Evolutionary conservation across 768 basidiomycete species (phyloP), one percentile per base, ranked within the genome.

Genomic region (Tylopilus sp.): DNA sequence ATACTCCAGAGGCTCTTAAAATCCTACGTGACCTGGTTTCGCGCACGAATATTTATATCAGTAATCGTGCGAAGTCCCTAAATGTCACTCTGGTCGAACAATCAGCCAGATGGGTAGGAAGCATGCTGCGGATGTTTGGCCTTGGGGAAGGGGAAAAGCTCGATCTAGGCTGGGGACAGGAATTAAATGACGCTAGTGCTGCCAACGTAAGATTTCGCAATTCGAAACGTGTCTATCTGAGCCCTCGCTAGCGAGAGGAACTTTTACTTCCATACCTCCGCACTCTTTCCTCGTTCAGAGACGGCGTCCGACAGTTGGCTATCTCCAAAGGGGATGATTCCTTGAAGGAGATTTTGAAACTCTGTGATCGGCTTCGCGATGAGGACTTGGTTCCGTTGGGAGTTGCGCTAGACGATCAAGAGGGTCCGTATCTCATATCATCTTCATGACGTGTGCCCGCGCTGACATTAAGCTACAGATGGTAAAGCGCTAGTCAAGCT

Each of bases 401-500:
- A 9, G 92, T 99, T 7, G 94, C 94, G 9, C 75, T 99, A 30
- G 97, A 98, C 67, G 97, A 99, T 74, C 92, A 93, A 74, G 92
- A 95, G 77, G 93, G 93, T n/a, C n/a, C n/a, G n/a, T 86, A 50
- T 48, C 2, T 56, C 46, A 74, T 68, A 0, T 12, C 9, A 4
- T 37, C 38, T 38, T 40, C 30, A 33, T 46, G n/a, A 17, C 46
- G 45, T 34, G 11, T 34, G 19, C 22, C 36, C 30, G 22, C 19
- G 19, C 53, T 22, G 25, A 50, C 16, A 30, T 29, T 11, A 33
- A 28, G 33, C 43, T 28, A 28, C 58, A 94, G 94, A 95, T 74
- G 95, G 95, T n/a, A 86, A 85, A 63, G 96, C 96, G 4, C 83
- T 98, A 28, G 89, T 97, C 54, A 98, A 98, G 71, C 77, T 98